These are phyloP conservation scores for Diplocarpon mali DNA, from an alignment of 2,329 filamentous ascomycete genomes.

Conservation along the genomic window DNA sequence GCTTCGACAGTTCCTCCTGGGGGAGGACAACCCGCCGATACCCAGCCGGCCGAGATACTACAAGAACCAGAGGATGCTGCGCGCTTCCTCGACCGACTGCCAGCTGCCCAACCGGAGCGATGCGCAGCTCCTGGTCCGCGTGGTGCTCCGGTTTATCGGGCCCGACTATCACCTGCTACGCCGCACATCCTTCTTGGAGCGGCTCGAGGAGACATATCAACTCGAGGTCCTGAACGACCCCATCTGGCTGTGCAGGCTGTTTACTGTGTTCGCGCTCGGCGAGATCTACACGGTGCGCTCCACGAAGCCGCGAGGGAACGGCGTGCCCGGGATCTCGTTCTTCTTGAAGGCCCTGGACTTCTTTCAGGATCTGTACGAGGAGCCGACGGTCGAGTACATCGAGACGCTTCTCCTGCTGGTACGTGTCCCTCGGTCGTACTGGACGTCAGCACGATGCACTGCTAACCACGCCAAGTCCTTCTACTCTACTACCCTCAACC, in stretches of 20 bases:
- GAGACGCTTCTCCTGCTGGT: conserved; percentile 33
- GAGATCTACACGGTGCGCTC: conserved; percentile 34
- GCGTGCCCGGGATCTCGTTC: conserved; percentile 33
- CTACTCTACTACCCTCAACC: conserved; percentile 28
- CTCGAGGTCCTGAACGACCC: conserved; percentile 24
- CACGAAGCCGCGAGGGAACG: conserved; percentile 14
- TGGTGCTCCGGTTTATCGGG: conserved; percentile 29
- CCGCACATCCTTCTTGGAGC: conserved; percentile 30
- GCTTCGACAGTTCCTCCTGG: conserved; percentile 29
- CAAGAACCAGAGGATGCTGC: conserved; percentile 13
- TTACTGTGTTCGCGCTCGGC: conserved; percentile 34
- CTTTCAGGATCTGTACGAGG: conserved; percentile 33
- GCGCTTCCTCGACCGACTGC: conserved; percentile 24
- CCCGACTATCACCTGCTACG: conserved; percentile 29
- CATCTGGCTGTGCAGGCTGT: conserved; percentile 34
- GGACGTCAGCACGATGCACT: conserved; percentile 6
- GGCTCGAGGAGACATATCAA: conserved; percentile 29
- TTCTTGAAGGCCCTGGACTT: conserved; percentile 32
- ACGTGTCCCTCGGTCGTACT: conserved; percentile 5
- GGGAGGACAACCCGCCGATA: conserved; percentile 25
- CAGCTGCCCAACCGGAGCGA: conserved; percentile 29
- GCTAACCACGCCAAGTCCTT: conserved; percentile 19
- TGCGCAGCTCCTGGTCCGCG: conserved; percentile 29
- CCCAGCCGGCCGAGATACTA: conserved; percentile 16
- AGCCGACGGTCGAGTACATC: conserved; percentile 34